These are phyloP conservation scores for Myxozyma udenii DNA, from an alignment of 805 yeast species.

Conservation along the genomic window DNA sequence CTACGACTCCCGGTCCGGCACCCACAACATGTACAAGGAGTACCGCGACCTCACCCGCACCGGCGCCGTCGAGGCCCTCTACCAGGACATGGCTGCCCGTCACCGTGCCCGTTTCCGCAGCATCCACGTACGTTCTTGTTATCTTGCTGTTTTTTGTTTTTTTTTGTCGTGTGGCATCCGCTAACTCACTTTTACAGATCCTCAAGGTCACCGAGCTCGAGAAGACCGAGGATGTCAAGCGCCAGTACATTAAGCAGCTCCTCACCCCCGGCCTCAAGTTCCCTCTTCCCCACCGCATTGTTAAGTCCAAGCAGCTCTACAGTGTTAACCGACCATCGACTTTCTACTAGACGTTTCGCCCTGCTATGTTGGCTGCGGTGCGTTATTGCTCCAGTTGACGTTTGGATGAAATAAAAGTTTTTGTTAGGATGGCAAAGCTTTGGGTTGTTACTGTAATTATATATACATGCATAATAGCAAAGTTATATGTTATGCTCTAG, in stretches of 20 bases:
- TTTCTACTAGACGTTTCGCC: slow-evolving; percentile 9
- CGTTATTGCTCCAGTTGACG: too few species aligned
- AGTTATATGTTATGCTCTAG: too few species aligned
- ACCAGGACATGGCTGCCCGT: slow-evolving; percentile 99
- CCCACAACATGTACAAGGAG: slow-evolving; percentile 99
- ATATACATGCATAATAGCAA: too few species aligned
- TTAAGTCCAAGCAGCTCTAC: slow-evolving; percentile 82
- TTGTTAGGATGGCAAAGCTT: not conserved
- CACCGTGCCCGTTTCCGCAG: slow-evolving; percentile 99
- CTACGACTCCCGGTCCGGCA: slow-evolving; percentile 99
- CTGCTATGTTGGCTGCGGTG: too few species aligned
- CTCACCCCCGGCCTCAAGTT: slow-evolving; percentile 91
- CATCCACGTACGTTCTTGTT: slow-evolving; percentile 59
- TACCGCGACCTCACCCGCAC: slow-evolving; percentile 99
- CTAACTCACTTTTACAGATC: slow-evolving; percentile 38
- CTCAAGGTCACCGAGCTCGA: slow-evolving; percentile 98
- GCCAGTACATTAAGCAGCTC: slow-evolving; percentile 98
- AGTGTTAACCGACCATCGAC: slow-evolving; percentile 94
- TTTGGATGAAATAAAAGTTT: too few species aligned
- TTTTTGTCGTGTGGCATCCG: not conserved
- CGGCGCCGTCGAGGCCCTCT: slow-evolving; percentile 96
- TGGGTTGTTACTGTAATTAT: too few species aligned
- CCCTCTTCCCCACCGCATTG: slow-evolving; percentile 99
- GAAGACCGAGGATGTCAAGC: slow-evolving; percentile 96
- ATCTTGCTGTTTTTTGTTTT: not conserved